Conservation (phyloP, 345 rosid genomes). For the Hibiscus tridactylites region DNA sequence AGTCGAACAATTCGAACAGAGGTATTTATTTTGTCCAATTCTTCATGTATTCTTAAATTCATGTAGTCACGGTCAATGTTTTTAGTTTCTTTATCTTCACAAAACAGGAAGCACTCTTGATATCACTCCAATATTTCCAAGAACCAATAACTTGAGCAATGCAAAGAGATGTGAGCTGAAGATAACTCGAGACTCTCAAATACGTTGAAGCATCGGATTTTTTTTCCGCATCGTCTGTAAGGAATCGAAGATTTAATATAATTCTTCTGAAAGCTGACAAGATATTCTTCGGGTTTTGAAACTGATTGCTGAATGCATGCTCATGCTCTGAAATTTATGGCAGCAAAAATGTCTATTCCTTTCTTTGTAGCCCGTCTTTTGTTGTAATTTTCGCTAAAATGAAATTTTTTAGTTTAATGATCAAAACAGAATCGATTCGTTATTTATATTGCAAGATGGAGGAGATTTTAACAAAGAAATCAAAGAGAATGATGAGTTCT, state of each 20-base stretch:
- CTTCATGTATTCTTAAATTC: neutral
- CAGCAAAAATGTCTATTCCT: no score
- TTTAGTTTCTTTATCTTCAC: neutral
- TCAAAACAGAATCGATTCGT: no score
- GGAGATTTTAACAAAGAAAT: no score
- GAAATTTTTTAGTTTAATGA: no score
- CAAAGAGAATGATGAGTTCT: no score
- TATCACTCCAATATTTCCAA: constrained; percentile 6
- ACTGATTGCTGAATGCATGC: no score
- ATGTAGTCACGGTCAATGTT: neutral
- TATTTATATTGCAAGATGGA: no score
- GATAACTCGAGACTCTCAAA: neutral
- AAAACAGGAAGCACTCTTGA: constrained; percentile 1
- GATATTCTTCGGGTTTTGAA: no score
- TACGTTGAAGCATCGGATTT: neutral
- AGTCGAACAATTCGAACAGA: constrained; percentile 61
- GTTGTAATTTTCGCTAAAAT: no score
- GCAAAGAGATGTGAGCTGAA: neutral
- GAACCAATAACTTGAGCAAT: neutral
- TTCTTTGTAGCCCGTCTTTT: no score
- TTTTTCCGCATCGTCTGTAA: neutral
- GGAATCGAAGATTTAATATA: neutral
- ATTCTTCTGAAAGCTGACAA: neutral
- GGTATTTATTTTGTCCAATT: neutral
- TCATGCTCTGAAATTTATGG: no score